These are phyloP conservation scores for Odontarrhena argentea DNA, from an alignment of 345 rosid species.

Conservation along the genomic window DNA sequence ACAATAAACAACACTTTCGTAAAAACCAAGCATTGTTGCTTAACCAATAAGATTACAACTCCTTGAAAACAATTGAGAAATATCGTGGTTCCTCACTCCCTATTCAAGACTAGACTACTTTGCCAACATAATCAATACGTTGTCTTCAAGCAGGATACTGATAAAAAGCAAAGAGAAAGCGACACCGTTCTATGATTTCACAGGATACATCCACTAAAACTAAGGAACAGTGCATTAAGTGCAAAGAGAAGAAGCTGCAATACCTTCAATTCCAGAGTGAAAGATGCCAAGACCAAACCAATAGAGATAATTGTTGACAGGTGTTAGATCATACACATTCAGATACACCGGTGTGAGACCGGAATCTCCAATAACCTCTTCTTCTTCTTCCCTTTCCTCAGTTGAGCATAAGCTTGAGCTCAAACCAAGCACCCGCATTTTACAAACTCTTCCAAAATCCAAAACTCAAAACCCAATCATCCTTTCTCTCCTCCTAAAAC, in stretches of 20 bases:
- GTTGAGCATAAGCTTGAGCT: conserved; percentile 57
- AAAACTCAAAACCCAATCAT: conserved; percentile 19
- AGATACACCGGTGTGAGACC: conserved; percentile 57
- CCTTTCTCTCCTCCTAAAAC: conserved; percentile 1
- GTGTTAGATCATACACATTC: conserved; percentile 94
- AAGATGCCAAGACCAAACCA: conserved; percentile 93
- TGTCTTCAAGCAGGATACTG: background rate
- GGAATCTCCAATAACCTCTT: conserved; percentile 39
- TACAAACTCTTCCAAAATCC: conserved; percentile 17
- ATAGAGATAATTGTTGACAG: conserved; percentile 86
- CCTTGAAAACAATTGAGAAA: background rate
- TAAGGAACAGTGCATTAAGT: background rate
- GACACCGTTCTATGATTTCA: background rate
- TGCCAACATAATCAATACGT: background rate
- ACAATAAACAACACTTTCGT: background rate
- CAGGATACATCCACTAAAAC: background rate
- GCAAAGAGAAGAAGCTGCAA: background rate
- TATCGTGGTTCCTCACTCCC: no score
- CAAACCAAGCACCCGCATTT: conserved; percentile 77
- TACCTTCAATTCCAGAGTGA: conserved; percentile 97
- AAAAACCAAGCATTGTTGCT: conserved; percentile 12
- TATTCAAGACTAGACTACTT: background rate
- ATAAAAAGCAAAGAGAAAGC: background rate
- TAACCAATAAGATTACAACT: conserved; percentile 6
- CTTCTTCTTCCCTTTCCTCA: conserved; percentile 53